These are phyloP conservation scores for Blastocystis sp. DNA, from an alignment of 352 stramenopile species.

Conservation along the genomic window DNA sequence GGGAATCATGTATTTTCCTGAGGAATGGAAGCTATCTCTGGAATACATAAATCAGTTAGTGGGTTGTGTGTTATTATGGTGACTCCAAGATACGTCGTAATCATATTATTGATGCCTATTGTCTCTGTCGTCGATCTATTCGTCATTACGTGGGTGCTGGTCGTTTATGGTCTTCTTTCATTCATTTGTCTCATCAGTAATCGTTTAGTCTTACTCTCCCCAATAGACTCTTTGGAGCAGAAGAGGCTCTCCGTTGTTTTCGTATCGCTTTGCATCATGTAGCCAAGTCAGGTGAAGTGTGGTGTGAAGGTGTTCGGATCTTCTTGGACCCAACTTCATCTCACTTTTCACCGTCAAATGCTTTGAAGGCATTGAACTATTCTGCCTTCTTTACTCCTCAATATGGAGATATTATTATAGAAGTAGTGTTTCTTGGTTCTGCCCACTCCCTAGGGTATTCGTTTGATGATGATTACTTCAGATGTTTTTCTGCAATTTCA, in stretches of 20 bases:
- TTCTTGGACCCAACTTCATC: constrained; percentile 79
- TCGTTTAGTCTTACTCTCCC: no score
- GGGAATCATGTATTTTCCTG: background rate
- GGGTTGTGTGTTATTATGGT: background rate
- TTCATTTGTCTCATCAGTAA: constrained; percentile 35
- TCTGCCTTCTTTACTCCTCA: constrained; percentile 84
- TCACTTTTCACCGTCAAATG: constrained; percentile 77
- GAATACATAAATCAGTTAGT: constrained; percentile 9
- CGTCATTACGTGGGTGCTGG: constrained; percentile 5
- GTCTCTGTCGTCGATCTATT: background rate
- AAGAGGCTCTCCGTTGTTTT: constrained; percentile 72
- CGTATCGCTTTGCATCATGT: constrained; percentile 78
- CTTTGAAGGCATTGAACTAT: constrained; percentile 78
- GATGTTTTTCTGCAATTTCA: background rate
- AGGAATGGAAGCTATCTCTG: constrained; percentile 25
- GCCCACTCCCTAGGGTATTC: background rate
- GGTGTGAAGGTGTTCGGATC: constrained; percentile 79
- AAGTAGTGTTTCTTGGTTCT: constrained; percentile 69
- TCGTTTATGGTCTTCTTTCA: constrained; percentile 8
- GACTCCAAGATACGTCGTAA: background rate
- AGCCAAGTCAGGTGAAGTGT: constrained; percentile 84
- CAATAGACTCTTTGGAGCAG: constrained; percentile 72
- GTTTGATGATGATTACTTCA: constrained; percentile 27
- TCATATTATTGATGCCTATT: background rate
- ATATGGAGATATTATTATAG: constrained; percentile 84